Conservation (phyloP, 345 rosid species). For the Lepidium aucheri region DNA sequence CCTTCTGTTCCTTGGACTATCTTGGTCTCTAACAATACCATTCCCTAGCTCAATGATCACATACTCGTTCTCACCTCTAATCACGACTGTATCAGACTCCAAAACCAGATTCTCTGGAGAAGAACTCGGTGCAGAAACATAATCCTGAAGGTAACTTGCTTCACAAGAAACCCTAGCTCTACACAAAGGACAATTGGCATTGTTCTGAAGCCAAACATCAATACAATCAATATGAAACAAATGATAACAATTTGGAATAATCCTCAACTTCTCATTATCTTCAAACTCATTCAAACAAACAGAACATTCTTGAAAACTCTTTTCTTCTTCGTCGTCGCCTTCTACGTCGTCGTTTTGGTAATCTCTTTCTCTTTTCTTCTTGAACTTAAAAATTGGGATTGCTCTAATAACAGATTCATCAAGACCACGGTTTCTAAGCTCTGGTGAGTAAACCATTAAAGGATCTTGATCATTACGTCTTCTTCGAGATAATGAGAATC, state of each 20-base stretch:
- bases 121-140: slow-evolving; percentile 38
- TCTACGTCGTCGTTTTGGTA: slow-evolving; percentile 18
- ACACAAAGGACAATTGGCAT: slow-evolving; percentile 85
- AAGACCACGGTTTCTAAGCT: slow-evolving; percentile 50
- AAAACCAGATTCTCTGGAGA: slow-evolving; percentile 35
- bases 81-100: slow-evolving; percentile 13
- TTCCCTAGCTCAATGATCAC: slow-evolving; percentile 65
- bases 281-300: slow-evolving; percentile 83
- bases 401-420: slow-evolving; percentile 76
- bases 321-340: slow-evolving; percentile 9
- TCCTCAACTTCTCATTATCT: slow-evolving; percentile 66
- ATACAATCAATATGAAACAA: slow-evolving; percentile 90
- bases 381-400: slow-evolving; percentile 72
- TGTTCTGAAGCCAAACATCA: slow-evolving; percentile 88
- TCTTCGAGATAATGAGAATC: slow-evolving; percentile 53
- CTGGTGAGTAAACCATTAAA: slow-evolving; percentile 39
- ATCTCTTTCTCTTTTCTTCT: slow-evolving; percentile 26
- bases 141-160: slow-evolving; percentile 23
- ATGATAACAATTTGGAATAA: slow-evolving; percentile 69
- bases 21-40: not conserved
- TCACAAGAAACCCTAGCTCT: slow-evolving; percentile 59
- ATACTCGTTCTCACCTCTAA: slow-evolving; percentile 49
- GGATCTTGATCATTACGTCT: slow-evolving; percentile 37
- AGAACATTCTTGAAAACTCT: slow-evolving; percentile 49
- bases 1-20: slow-evolving; percentile 12